A percentile compares a stretch with the other conserved stretches of the same genome.
These are phyloP conservation scores for Fusarium sambucinum DNA, from an alignment of 2,329 filamentous ascomycete species.

Conservation along the genomic window DNA sequence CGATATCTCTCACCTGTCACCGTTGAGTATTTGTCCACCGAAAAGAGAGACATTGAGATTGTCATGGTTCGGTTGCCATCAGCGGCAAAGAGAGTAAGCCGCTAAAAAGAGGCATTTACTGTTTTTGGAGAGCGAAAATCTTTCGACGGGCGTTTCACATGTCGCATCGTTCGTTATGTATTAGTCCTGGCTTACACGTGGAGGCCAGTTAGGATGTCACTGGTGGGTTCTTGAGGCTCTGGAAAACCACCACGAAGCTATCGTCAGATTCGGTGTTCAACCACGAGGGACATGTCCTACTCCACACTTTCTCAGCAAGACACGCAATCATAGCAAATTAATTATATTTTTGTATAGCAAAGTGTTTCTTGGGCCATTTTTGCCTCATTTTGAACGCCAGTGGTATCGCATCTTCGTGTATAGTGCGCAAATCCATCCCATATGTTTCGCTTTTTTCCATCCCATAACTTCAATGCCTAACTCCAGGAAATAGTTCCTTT, in stretches of 20 bases:
- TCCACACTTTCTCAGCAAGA: too few species aligned
- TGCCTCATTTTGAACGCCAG: not conserved
- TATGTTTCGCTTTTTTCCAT: not conserved
- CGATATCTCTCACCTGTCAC: slow-evolving; percentile 47
- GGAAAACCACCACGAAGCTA: not conserved
- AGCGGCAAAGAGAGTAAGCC: not conserved
- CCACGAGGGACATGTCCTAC: too few species aligned
- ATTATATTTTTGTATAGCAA: too few species aligned
- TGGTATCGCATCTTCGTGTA: not conserved
- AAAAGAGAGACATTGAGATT: not conserved
- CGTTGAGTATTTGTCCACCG: slow-evolving; percentile 25
- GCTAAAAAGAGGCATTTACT: slow-evolving; percentile 24
- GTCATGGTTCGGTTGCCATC: slow-evolving; percentile 6
- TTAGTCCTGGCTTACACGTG: not conserved
- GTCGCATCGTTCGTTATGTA: not conserved
- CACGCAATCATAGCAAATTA: not conserved
- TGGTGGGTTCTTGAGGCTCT: slow-evolving; percentile 6
- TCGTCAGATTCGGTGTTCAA: not conserved
- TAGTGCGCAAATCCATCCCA: not conserved
- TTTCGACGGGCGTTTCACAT: slow-evolving; percentile 9
- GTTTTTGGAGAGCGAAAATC: not conserved
- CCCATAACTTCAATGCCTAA: not conserved
- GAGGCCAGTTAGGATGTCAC: not conserved
- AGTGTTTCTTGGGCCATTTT: too few species aligned
- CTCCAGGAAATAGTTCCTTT: not conserved